These are phyloP conservation scores for Yamadazyma diddensiae DNA, from an alignment of 1,139 yeast genomes.

Conservation along the genomic window DNA sequence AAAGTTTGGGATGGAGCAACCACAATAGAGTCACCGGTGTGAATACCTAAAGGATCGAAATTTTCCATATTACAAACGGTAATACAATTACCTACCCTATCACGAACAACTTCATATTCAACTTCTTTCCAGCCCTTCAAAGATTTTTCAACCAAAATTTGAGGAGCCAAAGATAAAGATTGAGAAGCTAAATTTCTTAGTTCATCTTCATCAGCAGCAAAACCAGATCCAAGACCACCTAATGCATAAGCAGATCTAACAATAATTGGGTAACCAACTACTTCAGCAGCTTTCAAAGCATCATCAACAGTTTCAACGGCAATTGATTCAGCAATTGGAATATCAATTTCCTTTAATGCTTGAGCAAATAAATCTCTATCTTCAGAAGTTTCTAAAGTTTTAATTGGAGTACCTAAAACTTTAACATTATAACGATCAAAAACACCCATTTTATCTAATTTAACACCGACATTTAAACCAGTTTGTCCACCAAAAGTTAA, in stretches of 20 bases:
- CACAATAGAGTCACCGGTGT: constrained; percentile 98
- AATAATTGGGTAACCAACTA: constrained; percentile 92
- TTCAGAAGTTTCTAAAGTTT: constrained; percentile 92
- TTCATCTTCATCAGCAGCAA: constrained; percentile 81
- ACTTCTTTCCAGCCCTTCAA: constrained; percentile 99
- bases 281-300: constrained; percentile 82
- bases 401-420: constrained; percentile 95
- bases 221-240: constrained; percentile 98
- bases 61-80: constrained; percentile 99
- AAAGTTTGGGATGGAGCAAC: constrained; percentile 98
- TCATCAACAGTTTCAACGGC: constrained; percentile 94
- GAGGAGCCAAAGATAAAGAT: constrained; percentile 87
- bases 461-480: constrained; percentile 92
- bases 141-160: constrained; percentile 93
- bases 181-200: constrained; percentile 84
- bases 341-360: constrained; percentile 89
- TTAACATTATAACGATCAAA: constrained; percentile 87
- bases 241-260: constrained; percentile 97
- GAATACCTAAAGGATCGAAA: constrained; percentile 96
- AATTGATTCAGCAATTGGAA: constrained; percentile 93
- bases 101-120: constrained; percentile 98
- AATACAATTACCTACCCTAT: constrained; percentile 93
- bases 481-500: constrained; percentile 99
- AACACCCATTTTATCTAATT: constrained; percentile 89
- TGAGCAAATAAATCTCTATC: constrained; percentile 95